Conservation (phyloP, 176 grass and related monocot species). For the Eleusine indica region DNA sequence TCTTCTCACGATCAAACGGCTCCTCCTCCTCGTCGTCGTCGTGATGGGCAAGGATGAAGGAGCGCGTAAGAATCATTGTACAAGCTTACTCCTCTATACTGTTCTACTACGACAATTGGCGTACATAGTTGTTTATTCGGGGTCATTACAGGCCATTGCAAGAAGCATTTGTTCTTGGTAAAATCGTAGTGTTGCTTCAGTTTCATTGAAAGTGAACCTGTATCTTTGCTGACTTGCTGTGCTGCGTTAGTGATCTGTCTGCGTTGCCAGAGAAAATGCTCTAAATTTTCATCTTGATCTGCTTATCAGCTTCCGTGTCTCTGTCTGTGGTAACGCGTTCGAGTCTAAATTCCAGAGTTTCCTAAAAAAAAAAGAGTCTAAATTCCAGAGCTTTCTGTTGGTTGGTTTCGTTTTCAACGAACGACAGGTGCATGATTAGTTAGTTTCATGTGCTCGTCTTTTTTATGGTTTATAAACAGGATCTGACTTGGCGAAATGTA, state of each 20-base stretch:
- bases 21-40: constrained; percentile 49
- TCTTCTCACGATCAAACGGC: constrained; percentile 60
- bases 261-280: not conserved
- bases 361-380: not conserved
- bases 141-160: not conserved
- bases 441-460: not conserved
- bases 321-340: not conserved
- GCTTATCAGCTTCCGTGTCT: not conserved
- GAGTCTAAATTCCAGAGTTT: not conserved
- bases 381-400: not conserved
- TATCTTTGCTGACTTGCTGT: not conserved
- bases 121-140: not conserved
- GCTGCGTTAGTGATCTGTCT: not conserved
- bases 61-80: constrained; percentile 6
- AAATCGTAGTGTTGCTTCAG: not conserved
- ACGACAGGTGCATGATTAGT: not conserved
- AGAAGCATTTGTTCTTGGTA: constrained; percentile 23
- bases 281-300: not conserved
- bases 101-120: not conserved
- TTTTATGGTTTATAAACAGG: not conserved
- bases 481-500: not conserved
- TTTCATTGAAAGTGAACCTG: not conserved
- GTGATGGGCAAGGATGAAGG: not conserved
- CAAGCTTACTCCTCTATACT: not conserved
- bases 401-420: not conserved